Evolutionary conservation across 2,329 filamentous ascomycete species (phyloP).

Genomic region (Venturia carpophila): DNA sequence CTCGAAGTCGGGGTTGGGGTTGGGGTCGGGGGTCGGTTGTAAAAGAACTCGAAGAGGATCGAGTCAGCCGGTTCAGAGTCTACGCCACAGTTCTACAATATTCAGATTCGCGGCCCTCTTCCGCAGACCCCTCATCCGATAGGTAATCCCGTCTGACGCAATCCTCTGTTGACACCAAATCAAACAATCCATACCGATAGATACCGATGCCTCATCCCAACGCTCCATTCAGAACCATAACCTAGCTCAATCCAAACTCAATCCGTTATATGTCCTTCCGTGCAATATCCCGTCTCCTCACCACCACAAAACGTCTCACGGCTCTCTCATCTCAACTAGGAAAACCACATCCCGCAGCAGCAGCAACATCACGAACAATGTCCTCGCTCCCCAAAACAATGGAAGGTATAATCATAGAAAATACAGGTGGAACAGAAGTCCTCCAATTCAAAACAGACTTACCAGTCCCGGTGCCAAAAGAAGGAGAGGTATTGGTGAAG

Average conservation of each 20-base stretch:
- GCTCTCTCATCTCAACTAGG: neutral
- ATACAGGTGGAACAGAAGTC: slow-evolving; percentile 64
- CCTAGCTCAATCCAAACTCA: neutral
- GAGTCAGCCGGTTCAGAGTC: too few relatives aligned
- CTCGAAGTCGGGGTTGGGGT: too few relatives aligned
- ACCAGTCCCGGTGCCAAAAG: slow-evolving; percentile 58
- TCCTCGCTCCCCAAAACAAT: slow-evolving; percentile 55
- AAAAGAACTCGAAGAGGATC: too few relatives aligned
- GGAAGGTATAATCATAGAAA: slow-evolving; percentile 64
- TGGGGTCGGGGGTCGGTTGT: too few relatives aligned
- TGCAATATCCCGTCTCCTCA: neutral
- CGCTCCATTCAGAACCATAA: neutral
- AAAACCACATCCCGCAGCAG: neutral
- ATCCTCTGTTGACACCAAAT: slow-evolving; percentile 1
- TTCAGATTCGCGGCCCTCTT: neutral
- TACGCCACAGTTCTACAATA: too few relatives aligned
- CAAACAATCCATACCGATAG: too few relatives aligned
- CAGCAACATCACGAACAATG: slow-evolving; percentile 28
- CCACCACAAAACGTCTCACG: slow-evolving; percentile 7
- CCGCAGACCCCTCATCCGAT: slow-evolving; percentile 3
- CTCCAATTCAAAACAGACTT: slow-evolving; percentile 63
- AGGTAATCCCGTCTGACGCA: neutral
- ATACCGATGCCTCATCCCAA: neutral
- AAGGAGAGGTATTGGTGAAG: slow-evolving; percentile 70
- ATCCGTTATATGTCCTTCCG: slow-evolving; percentile 5